Base-by-base conservation (phyloP, 192 early-diverging fungal genomes). In the Backusella psychrophila region DNA sequence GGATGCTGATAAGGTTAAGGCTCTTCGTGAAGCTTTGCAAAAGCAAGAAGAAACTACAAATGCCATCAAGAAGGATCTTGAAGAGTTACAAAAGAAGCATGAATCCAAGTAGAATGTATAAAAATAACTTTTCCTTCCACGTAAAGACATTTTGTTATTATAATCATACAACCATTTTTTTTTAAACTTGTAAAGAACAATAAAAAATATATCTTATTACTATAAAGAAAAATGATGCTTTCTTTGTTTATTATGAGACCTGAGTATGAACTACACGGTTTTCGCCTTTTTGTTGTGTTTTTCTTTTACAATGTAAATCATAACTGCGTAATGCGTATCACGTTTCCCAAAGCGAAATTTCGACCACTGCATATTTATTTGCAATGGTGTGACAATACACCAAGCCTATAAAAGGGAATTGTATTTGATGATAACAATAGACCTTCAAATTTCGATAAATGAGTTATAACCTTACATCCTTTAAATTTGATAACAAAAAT, bases 1-100 rank as follows among this genome's bases (percentile, higher is more conserved):
- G 81, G 81, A 82, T 34, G 74, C 81, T 23, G 81, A 82, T 29
- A 82, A 82, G 74, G 46, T 82, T 44, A 82, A 82, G 41, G 56
- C 69, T 4, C 78, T 82, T 17, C 74, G 63, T 63, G 83, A 84
- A 35, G 77, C 72, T 53, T 71, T 81, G 29, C 41, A 56, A n/a
- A 82, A 82, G 49, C 80, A 84, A 69, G 65, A 76, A 49, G 68
- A 84, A 59, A 53, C 63, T 41, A 69, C 78, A 29, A 66, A 75
- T 14, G 67, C 53, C 12, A 41, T 81, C 71, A 67, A 83, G 72
- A 73, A 72, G 38, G 46, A 82, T 35, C 44, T 84, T 56, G 79
- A 82, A 11, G 73, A 71, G 31, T 74, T 79, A 35, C 65, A 71
- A 36, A 72, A 76, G 44, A 73, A 79, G 19, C 39, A 56, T 21